Base-by-base conservation (phyloP, 306 rosid species). In the Dalbergia cochinchinensis region DNA sequence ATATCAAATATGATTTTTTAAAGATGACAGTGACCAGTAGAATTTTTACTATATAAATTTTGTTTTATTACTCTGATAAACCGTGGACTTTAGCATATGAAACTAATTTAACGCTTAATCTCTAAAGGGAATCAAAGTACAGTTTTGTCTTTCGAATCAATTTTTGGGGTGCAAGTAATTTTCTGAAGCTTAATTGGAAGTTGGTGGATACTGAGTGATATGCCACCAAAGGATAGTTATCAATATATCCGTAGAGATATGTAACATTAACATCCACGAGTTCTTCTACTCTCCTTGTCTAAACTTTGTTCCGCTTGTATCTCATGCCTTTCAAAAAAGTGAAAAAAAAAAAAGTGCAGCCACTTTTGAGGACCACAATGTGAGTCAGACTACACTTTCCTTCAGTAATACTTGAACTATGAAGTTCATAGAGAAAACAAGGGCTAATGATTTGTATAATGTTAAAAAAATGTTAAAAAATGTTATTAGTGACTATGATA, bases 361-460 rank as follows among this genome's bases (percentile, higher is more conserved):
- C 61, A 69, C 73, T 67, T 73, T 74, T 64, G 71, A 54, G 84
- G 76, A 73, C 76, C 80, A 73, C 81, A 47, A 0, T 0, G 18
- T 33, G 65, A 62, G 73, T 37, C 65, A 53, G 2, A 48, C 10
- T 13, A 26, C 58, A 59, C 41, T 73, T 72, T 57, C 15, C 16
- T 20, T 6, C 22, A 72, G 4, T 1, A 47, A 0, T 47, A 8
- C n/a, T 22, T n/a, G 19, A 45, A 6, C 8, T 12, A 41, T 0
- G 1, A 73, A 58, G 26, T 19, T 58, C 14, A 39, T 13, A 3
- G 42, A 58, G 68, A 73, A 41, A 15, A 5, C 33, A 54, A 0
- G 14, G 14, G 53, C 6, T 18, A 20, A 58, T 3, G 19, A 15
- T 37, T 37, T 37, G 41, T 37, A 37, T 37, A 37, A 26, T 26